Evolutionary conservation across 257 asterid species (phyloP).

Genomic region (Solanum habrochaites): DNA sequence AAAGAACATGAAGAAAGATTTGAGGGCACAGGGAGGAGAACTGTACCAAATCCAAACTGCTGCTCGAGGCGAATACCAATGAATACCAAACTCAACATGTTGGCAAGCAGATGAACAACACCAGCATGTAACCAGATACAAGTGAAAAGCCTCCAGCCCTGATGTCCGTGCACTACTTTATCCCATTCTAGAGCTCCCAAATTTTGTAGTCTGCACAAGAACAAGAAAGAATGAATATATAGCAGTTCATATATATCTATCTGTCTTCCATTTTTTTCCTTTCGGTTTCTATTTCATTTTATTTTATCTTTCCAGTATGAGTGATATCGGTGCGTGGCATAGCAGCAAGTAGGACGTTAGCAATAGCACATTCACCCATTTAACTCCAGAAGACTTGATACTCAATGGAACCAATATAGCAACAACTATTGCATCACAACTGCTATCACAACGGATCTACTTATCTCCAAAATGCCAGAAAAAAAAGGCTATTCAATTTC

Average conservation of each 20-base stretch:
- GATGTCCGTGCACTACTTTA: slow-evolving; percentile 51
- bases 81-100: slow-evolving; percentile 77
- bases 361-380: background rate
- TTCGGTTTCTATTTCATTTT: background rate
- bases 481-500: background rate
- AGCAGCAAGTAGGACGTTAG: background rate
- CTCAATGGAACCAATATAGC: background rate
- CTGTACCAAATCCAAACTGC: slow-evolving; percentile 79
- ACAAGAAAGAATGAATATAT: background rate
- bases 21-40: background rate
- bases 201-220: slow-evolving; percentile 50
- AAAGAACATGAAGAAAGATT: background rate
- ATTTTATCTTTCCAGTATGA: background rate
- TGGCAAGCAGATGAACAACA: slow-evolving; percentile 68
- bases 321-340: background rate
- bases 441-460: background rate
- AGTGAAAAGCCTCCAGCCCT: slow-evolving; percentile 80
- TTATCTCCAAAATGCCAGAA: background rate
- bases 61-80: slow-evolving; percentile 89
- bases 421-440: background rate
- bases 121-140: slow-evolving; percentile 96
- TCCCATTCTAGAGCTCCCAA: slow-evolving; percentile 75
- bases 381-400: background rate
- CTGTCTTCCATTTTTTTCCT: background rate
- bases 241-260: background rate